Percentiles rank a stretch among this genome's conserved stretches.
These are phyloP conservation scores for Scenedesmus sp. DNA, from an alignment of 163 green algal species.

Conservation along the genomic window DNA sequence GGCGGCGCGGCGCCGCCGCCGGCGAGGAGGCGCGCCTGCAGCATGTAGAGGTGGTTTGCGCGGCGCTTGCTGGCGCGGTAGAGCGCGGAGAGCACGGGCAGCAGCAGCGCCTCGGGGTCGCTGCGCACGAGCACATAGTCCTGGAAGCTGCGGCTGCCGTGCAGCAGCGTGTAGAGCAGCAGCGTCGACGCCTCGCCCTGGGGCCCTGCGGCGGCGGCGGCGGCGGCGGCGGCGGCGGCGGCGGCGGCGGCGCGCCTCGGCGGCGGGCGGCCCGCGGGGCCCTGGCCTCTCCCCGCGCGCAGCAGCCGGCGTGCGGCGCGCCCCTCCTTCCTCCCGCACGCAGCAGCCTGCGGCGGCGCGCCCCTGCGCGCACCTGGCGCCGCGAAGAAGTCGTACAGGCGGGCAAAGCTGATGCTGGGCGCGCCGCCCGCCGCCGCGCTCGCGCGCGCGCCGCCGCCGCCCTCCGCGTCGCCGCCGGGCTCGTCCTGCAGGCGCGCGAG, in stretches of 20 bases:
- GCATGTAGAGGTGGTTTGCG: conserved; percentile 64
- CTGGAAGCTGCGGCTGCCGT: conserved; percentile 70
- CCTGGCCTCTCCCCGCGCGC: no score
- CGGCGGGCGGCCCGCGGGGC: no score
- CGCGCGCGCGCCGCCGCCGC: conserved; percentile 15
- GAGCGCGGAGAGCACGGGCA: conserved; percentile 73
- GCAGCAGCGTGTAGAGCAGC: conserved; percentile 87
- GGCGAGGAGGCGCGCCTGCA: conserved; percentile 50
- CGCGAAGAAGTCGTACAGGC: conserved; percentile 58
- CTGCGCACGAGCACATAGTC: conserved; percentile 64
- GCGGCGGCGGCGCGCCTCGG: no score
- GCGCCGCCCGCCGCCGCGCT: not conserved
- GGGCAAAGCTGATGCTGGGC: conserved; percentile 56
- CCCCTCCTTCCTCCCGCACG: no score
- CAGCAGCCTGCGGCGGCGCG: no score
- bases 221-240: no score
- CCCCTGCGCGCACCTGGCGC: conserved; percentile 16
- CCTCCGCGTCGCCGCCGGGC: conserved; percentile 14
- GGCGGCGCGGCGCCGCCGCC: no score
- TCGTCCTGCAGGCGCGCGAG: conserved; percentile 64
- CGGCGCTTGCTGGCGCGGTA: conserved; percentile 64
- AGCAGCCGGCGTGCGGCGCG: no score
- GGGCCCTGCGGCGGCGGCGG: conserved; percentile 54
- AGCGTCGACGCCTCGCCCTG: conserved; percentile 74
- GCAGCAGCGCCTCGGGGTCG: conserved; percentile 66